These are phyloP conservation scores for Bonia amplexicaulis DNA, from an alignment of 176 grass and related monocot species.

Conservation along the genomic window DNA sequence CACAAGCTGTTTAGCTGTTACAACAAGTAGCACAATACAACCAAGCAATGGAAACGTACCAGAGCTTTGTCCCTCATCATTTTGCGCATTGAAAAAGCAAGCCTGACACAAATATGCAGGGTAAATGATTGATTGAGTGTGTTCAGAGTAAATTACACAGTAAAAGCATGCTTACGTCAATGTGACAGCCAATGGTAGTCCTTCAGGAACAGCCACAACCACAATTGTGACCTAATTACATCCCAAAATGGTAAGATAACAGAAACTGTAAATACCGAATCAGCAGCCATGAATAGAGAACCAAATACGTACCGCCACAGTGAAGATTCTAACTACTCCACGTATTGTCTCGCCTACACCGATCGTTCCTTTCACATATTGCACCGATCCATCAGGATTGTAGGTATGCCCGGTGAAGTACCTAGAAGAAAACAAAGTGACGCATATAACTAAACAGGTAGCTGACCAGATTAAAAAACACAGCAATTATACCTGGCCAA, in stretches of 20 bases:
- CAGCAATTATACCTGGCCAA: conserved; percentile 53
- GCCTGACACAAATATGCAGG: conserved; percentile 39
- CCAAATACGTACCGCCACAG: conserved; percentile 67
- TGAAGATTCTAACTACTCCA: conserved; percentile 81
- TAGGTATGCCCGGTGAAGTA: conserved; percentile 80
- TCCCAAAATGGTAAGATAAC: conserved; percentile 18
- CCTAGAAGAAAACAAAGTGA: conserved; percentile 45
- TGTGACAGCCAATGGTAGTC: conserved; percentile 93
- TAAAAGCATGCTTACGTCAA: conserved; percentile 65
- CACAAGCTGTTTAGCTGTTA: background rate
- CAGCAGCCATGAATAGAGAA: background rate
- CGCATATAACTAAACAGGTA: background rate
- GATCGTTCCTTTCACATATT: conserved; percentile 92
- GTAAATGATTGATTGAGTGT: background rate
- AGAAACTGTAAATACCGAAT: background rate
- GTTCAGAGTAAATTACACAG: background rate
- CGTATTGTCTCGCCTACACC: conserved; percentile 51
- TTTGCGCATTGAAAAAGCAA: conserved; percentile 96
- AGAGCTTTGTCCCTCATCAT: conserved; percentile 98
- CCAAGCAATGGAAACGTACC: conserved; percentile 27
- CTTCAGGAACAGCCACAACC: conserved; percentile 91
- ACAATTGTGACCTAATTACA: conserved; percentile 76
- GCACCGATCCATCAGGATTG: conserved; percentile 69
- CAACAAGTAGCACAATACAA: background rate
- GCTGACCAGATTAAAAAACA: background rate